Conservation (phyloP, 73 alveolate genomes). For the Diophrys sp. region DNA sequence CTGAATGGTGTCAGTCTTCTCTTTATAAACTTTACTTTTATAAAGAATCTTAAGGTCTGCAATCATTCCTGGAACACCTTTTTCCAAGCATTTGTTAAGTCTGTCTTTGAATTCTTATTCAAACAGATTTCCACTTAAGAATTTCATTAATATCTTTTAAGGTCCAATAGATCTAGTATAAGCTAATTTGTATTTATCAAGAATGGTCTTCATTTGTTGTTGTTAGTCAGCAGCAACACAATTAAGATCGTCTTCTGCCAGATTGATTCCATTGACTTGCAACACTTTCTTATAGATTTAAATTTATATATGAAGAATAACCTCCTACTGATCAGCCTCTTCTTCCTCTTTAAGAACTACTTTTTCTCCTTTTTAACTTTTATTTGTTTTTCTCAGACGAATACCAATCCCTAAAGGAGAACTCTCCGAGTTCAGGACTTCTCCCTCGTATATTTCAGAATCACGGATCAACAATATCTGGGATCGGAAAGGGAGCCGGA, state of each 20-base stretch:
- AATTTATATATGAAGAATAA: no score
- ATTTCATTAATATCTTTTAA: constrained; percentile 25
- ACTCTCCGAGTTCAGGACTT: no score
- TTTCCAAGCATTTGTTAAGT: constrained; percentile 40
- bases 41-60: constrained; percentile 59
- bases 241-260: not conserved
- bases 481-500: no score
- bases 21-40: constrained; percentile 30
- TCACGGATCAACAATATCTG: no score
- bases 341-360: no score
- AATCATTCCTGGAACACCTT: constrained; percentile 67
- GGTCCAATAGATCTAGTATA: constrained; percentile 41
- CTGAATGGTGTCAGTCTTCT: no score
- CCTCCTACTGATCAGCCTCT: no score
- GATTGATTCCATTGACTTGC: constrained; percentile 7
- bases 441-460: no score
- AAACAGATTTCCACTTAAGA: constrained; percentile 23
- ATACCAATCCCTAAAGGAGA: no score
- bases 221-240: constrained; percentile 1
- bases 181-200: constrained; percentile 12
- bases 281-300: constrained; percentile 11
- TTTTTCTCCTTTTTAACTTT: no score
- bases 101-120: constrained; percentile 27
- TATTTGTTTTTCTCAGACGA: no score
- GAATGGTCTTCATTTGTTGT: constrained; percentile 25